Base-by-base conservation (phyloP, 2,329 filamentous ascomycete genomes). In the Graphilbum sp. region DNA sequence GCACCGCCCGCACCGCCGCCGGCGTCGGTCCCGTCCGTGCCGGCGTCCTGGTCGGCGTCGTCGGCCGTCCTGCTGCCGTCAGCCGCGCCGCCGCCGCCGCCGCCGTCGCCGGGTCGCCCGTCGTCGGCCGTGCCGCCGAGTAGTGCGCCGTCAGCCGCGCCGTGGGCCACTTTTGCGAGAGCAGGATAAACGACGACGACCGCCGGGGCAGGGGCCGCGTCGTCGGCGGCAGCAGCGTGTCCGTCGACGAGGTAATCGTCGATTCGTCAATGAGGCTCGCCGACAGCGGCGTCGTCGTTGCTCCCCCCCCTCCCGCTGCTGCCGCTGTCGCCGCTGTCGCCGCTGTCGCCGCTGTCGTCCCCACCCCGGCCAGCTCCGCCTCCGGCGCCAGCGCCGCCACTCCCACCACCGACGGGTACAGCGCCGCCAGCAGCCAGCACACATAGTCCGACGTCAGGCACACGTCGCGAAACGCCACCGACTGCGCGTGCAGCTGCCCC, bases 371-470 rank as follows among this genome's bases (percentile, higher is more conserved):
- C n/a, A 96, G 61, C 54, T 98, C 90, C 0, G 77, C 82, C 49
- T 90, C 82, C 0, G 90, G 77, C 39, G 73, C 79, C 30, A 95
- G 78, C 18, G 77, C 69, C 56, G 95, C 85, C 12, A 83, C 78
- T 47, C 84, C 88, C 20, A 94, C 86, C 36, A 95, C 71, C 16
- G 90, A 74, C 2, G 90, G 87, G 52, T 90, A 98, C 3, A 96
- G 62, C 12, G 85, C 78, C 27, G 75, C 72, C 1, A 95, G 65
- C 4, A 98, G 61, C 34, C 85, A 66, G 43, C 88, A 77, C 2
- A 88, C 63, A 56, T 94, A 96, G 33, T 82, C 79, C 0, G 87
- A 92, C 1, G 69, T 70, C 11, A 79, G 59, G 0, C 84, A 73
- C 54, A 92, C 95, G 33, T 95, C 86, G 40, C 81, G 72, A 54